phyloP scores from a whole-genome alignment of 345 rosid species.

The Anacardium occidentale region DNA sequence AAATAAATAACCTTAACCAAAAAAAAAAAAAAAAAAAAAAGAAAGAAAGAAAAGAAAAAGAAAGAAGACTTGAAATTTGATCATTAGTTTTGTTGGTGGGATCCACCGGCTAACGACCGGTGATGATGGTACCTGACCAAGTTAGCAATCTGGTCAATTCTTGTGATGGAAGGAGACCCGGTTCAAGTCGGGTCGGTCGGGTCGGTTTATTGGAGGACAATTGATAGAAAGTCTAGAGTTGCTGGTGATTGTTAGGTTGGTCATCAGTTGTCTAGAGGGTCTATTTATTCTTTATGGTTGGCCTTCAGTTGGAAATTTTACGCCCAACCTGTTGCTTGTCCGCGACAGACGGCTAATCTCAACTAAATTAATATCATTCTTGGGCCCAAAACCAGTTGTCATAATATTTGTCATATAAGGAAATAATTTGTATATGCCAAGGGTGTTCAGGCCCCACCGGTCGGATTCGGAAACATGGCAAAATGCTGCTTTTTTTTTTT shows the following conservation, averaged over 20 bases:
- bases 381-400: too few species aligned
- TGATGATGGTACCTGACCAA: not conserved
- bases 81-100: not conserved
- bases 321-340: not conserved
- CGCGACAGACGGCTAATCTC: not conserved
- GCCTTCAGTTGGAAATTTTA: conserved; percentile 6
- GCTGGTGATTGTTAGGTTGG: not conserved
- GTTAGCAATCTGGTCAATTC: not conserved
- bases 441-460: too few species aligned
- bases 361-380: not conserved
- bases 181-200: too few species aligned
- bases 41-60: too few species aligned
- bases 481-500: too few species aligned
- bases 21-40: too few species aligned
- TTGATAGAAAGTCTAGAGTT: not conserved
- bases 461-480: not conserved
- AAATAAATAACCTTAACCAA: not conserved
- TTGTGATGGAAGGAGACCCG: too few species aligned
- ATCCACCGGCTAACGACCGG: not conserved
- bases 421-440: too few species aligned
- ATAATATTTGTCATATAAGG: too few species aligned
- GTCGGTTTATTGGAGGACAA: not conserved
- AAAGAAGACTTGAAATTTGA: not conserved
- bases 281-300: not conserved
- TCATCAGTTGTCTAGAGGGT: not conserved